Evolutionary conservation across 805 yeast species (phyloP).

Genomic region (Sugiyamaella marilandica): DNA sequence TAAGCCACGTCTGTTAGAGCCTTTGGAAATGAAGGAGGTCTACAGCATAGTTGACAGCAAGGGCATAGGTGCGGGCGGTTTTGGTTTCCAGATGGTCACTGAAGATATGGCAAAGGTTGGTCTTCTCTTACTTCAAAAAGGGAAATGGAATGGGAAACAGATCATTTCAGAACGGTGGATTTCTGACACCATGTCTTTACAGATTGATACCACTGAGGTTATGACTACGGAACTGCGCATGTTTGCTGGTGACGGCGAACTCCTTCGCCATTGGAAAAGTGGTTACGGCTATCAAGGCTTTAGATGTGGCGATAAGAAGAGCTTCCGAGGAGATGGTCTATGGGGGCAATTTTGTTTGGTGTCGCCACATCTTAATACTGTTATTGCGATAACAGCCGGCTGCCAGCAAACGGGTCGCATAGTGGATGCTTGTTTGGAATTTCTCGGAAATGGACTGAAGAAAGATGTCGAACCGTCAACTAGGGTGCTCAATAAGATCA

Average conservation of each 20-base stretch:
- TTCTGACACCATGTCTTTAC: conserved; percentile 9
- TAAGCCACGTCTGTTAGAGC: conserved; percentile 16
- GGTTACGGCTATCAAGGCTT: conserved; percentile 19
- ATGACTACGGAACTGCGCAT: background rate
- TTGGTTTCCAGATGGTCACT: conserved; percentile 15
- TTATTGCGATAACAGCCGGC: conserved; percentile 15
- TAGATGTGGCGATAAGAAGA: conserved; percentile 6
- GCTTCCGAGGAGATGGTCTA: conserved; percentile 16
- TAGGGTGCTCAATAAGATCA: background rate
- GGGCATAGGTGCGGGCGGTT: conserved; percentile 12
- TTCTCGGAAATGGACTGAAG: background rate
- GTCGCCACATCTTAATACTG: conserved; percentile 9
- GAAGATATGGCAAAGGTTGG: conserved; percentile 18
- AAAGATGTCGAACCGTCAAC: background rate
- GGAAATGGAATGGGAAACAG: conserved; percentile 16
- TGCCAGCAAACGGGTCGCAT: conserved; percentile 2
- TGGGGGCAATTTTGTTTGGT: conserved; percentile 16
- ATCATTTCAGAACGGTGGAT: conserved; percentile 11
- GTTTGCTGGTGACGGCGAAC: background rate
- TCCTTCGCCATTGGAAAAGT: conserved; percentile 3
- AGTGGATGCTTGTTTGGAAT: conserved; percentile 4
- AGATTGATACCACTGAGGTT: conserved; percentile 5
- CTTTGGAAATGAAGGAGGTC: conserved; percentile 13
- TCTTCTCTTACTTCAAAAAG: conserved; percentile 9
- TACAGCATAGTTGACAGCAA: conserved; percentile 5